Conservation (phyloP, 257 asterid species). For the Solanum virginianum region DNA sequence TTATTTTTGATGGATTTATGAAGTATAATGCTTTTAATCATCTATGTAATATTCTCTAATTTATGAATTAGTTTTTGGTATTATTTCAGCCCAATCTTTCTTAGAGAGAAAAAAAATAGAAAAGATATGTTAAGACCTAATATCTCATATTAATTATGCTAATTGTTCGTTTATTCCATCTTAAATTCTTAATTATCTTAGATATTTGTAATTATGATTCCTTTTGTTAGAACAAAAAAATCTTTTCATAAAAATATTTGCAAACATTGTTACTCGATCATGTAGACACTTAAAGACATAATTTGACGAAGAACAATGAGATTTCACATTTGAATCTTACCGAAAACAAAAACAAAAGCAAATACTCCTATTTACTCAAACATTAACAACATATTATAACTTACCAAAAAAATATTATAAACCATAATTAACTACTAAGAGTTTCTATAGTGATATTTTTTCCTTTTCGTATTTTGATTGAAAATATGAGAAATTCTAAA, state of each 20-base stretch:
- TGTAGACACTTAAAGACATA: not conserved
- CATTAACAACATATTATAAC: not conserved
- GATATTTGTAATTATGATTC: not conserved
- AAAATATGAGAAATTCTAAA: too few relatives aligned
- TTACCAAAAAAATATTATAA: not conserved
- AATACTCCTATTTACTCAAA: not conserved
- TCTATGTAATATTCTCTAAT: not conserved
- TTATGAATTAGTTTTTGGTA: not conserved
- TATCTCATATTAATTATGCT: not conserved
- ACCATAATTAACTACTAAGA: not conserved
- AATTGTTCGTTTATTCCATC: not conserved
- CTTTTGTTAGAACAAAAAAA: not conserved
- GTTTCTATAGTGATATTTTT: not conserved
- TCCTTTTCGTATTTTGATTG: too few relatives aligned
- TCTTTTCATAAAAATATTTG: not conserved
- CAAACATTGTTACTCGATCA: not conserved
- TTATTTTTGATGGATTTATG: not conserved
- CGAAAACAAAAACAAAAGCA: not conserved
- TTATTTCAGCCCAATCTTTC: not conserved
- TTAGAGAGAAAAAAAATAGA: too few relatives aligned
- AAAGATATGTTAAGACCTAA: not conserved
- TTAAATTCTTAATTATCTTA: not conserved
- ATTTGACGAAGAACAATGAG: fast-evolving
- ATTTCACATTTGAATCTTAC: not conserved
- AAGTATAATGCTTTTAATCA: not conserved